phyloP scores from a whole-genome alignment of 2,329 filamentous ascomycete genomes.

The Diaporthe vaccinii region DNA sequence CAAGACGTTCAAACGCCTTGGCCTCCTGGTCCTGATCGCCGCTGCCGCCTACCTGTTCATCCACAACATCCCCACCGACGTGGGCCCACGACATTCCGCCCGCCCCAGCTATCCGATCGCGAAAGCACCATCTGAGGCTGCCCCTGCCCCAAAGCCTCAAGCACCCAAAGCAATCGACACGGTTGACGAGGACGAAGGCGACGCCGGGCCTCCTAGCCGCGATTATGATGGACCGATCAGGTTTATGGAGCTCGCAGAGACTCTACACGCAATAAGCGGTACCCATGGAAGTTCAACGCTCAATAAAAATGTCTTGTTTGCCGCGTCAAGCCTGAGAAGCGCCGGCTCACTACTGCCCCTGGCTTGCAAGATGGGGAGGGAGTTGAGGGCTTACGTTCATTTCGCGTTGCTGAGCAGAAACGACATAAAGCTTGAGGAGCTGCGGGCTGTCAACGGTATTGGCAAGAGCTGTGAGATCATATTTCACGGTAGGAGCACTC shows the following conservation, averaged over 20 bases:
- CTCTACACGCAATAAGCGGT: conserved; percentile 71
- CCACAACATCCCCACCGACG: conserved; percentile 69
- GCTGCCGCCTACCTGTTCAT: conserved; percentile 74
- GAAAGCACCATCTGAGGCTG: conserved; percentile 25
- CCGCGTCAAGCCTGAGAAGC: conserved; percentile 80
- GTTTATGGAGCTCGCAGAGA: conserved; percentile 74
- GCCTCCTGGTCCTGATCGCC: conserved; percentile 60
- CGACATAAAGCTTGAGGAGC: conserved; percentile 75
- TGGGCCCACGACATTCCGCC: conserved; percentile 55
- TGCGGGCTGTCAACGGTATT: conserved; percentile 86
- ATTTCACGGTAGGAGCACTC: conserved; percentile 63
- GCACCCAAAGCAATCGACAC: conserved; percentile 33
- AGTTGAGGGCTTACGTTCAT: conserved; percentile 81
- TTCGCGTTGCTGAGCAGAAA: conserved; percentile 83
- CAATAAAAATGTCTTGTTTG: conserved; percentile 84
- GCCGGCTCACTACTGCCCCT: conserved; percentile 81
- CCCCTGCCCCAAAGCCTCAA: conserved; percentile 31
- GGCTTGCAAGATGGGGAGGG: conserved; percentile 86
- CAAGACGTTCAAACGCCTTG: conserved; percentile 67
- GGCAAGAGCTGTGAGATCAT: conserved; percentile 76
- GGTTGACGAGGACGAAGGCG: conserved; percentile 33
- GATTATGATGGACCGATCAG: conserved; percentile 79
- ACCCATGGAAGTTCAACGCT: conserved; percentile 64
- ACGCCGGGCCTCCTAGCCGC: conserved; percentile 49
- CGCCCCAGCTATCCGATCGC: conserved; percentile 49